phyloP scores from a whole-genome alignment of 1,284 basidiomycete species.

The Takashimella koratensis region DNA sequence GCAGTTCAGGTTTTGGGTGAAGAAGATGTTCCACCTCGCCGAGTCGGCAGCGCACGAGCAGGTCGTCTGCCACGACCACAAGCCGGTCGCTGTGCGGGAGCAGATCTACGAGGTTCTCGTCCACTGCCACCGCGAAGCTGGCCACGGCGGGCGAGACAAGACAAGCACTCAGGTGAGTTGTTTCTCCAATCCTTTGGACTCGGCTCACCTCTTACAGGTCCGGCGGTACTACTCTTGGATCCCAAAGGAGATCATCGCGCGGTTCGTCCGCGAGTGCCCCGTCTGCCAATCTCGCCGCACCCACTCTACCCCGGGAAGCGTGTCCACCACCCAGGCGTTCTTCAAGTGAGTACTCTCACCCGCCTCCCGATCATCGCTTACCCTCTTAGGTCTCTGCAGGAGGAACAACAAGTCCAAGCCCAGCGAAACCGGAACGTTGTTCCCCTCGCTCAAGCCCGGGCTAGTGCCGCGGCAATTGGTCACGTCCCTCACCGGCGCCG shows the following conservation, averaged over 20 bases:
- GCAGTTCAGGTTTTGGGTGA: conserved; percentile 73
- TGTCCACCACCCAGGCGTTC: conserved; percentile 19
- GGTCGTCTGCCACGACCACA: conserved; percentile 61
- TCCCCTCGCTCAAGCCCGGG: conserved; percentile 18
- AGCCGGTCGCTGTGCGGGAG: conserved; percentile 67
- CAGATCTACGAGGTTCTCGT: conserved; percentile 71
- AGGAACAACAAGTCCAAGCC: background rate
- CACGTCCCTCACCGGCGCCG: conserved; percentile 15
- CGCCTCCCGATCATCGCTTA: background rate
- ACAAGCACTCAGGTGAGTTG: conserved; percentile 49
- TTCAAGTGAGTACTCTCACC: conserved; percentile 12
- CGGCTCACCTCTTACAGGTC: conserved; percentile 51
- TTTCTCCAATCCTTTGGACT: background rate
- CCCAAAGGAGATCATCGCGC: conserved; percentile 70
- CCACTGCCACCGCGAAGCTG: conserved; percentile 61
- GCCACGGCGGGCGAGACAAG: conserved; percentile 74
- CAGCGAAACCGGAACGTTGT: background rate
- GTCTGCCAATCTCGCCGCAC: conserved; percentile 53
- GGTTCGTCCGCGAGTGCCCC: conserved; percentile 70
- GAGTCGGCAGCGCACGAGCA: conserved; percentile 41
- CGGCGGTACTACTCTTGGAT: conserved; percentile 69
- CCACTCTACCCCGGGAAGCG: conserved; percentile 10
- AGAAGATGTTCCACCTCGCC: conserved; percentile 66
- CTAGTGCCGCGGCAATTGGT: conserved; percentile 14
- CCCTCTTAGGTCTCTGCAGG: conserved; percentile 13